These are phyloP conservation scores for Heterobasidion annosum DNA, from an alignment of 1,284 basidiomycete species.

Conservation along the genomic window DNA sequence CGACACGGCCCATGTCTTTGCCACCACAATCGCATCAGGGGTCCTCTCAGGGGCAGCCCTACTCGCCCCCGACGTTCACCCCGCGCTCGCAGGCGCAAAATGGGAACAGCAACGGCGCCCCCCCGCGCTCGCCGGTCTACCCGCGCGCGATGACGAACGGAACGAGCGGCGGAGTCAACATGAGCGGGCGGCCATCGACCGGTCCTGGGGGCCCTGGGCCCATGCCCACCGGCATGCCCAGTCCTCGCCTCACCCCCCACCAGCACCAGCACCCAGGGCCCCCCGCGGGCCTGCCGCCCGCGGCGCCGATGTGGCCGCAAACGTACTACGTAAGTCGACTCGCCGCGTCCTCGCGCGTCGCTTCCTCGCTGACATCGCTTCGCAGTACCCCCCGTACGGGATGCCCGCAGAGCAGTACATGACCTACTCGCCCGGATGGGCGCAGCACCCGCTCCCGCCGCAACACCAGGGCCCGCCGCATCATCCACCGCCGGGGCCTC, in stretches of 20 bases:
- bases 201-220: constrained; percentile 42
- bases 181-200: constrained; percentile 43
- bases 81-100: constrained; percentile 21
- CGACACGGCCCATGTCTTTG: constrained; percentile 21
- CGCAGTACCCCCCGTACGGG: constrained; percentile 20
- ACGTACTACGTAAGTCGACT: constrained; percentile 27
- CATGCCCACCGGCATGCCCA: constrained; percentile 44
- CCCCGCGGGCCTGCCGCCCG: constrained; percentile 26
- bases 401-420: constrained; percentile 25
- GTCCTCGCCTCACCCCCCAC: constrained; percentile 52
- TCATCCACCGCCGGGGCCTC: constrained; percentile 21
- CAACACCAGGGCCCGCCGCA: constrained; percentile 25
- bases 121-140: constrained; percentile 60
- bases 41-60: constrained; percentile 33
- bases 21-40: constrained; percentile 30
- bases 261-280: constrained; percentile 46
- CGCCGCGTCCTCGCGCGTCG: neutral
- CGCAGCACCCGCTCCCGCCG: constrained; percentile 23
- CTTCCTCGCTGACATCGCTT: neutral
- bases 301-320: constrained; percentile 23
- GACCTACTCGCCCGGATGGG: constrained; percentile 20
- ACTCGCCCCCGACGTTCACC: constrained; percentile 29
- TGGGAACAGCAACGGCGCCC: constrained; percentile 28
- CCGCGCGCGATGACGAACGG: constrained; percentile 56
- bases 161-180: constrained; percentile 27